Percentiles rank a stretch among this genome's conserved stretches.
These are phyloP conservation scores for Colletotrichum trifolii DNA, from an alignment of 2,329 filamentous ascomycete genomes.

Conservation along the genomic window DNA sequence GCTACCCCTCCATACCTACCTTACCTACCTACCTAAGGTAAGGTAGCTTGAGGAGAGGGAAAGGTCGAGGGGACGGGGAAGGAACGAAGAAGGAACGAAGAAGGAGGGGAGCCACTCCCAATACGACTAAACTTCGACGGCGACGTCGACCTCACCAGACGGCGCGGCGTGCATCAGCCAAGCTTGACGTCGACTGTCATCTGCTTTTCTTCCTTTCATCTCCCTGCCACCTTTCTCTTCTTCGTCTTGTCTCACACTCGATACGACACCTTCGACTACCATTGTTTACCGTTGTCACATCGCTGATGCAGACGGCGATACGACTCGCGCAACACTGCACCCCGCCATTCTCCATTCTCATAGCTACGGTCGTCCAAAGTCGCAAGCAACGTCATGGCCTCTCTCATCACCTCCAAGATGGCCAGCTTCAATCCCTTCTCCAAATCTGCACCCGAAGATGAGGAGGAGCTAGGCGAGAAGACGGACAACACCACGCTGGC, in stretches of 20 bases:
- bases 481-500: slow-evolving; percentile 63
- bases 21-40: not conserved
- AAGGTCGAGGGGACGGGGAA: not conserved
- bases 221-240: not conserved
- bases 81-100: slow-evolving; percentile 14
- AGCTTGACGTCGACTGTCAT: slow-evolving; percentile 28
- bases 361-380: too few relatives aligned
- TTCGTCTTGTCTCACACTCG: not conserved
- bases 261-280: not conserved
- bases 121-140: too few relatives aligned
- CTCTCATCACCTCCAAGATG: slow-evolving; percentile 39
- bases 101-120: slow-evolving; percentile 1
- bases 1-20: slow-evolving; percentile 16
- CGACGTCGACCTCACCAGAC: slow-evolving; percentile 7
- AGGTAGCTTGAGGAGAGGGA: too few relatives aligned
- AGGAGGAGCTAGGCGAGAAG: slow-evolving; percentile 64
- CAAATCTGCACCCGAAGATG: slow-evolving; percentile 42
- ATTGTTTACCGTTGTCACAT: not conserved
- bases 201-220: not conserved
- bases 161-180: slow-evolving; percentile 34
- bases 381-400: slow-evolving; percentile 9
- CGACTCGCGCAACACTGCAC: not conserved
- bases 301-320: slow-evolving; percentile 3
- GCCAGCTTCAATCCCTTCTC: slow-evolving; percentile 54
- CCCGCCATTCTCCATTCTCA: not conserved